phyloP scores from a whole-genome alignment of 345 rosid species.

The Eucalyptus caleyi region DNA sequence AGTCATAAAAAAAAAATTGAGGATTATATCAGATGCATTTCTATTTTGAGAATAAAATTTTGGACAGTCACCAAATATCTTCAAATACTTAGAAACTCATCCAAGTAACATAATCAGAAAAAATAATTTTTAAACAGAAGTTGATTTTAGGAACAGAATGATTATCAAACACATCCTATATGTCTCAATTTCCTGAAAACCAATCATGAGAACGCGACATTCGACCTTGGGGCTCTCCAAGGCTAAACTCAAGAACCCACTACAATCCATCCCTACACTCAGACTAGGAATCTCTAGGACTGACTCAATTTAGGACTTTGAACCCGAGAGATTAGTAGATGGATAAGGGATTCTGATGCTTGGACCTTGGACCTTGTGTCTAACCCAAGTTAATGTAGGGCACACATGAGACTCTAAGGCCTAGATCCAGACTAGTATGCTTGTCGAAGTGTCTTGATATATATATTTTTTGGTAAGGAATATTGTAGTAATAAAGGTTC shows the following conservation, averaged over 20 bases:
- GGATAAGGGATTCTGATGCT: background rate
- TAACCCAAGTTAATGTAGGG: background rate
- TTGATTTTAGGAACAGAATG: rapidly evolving
- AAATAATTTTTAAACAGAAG: too few relatives aligned
- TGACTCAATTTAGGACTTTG: background rate
- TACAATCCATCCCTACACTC: background rate
- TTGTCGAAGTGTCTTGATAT: background rate
- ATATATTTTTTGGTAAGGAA: background rate
- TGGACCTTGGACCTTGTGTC: background rate
- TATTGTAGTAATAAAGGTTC: background rate
- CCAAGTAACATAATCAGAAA: rapidly evolving
- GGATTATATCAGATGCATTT: too few relatives aligned
- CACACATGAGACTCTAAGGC: background rate
- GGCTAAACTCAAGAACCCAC: background rate
- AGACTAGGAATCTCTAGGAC: background rate
- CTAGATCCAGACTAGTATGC: background rate
- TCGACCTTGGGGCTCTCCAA: background rate
- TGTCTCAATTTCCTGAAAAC: background rate
- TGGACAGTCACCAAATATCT: too few relatives aligned
- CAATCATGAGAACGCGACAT: background rate
- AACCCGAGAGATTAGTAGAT: background rate
- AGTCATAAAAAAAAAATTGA: too few relatives aligned
- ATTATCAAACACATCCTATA: too few relatives aligned
- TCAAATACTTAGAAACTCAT: too few relatives aligned
- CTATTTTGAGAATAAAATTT: too few relatives aligned